Base-by-base conservation (phyloP, 2,329 filamentous ascomycete genomes). In the Trichoderma brevicompactum region DNA sequence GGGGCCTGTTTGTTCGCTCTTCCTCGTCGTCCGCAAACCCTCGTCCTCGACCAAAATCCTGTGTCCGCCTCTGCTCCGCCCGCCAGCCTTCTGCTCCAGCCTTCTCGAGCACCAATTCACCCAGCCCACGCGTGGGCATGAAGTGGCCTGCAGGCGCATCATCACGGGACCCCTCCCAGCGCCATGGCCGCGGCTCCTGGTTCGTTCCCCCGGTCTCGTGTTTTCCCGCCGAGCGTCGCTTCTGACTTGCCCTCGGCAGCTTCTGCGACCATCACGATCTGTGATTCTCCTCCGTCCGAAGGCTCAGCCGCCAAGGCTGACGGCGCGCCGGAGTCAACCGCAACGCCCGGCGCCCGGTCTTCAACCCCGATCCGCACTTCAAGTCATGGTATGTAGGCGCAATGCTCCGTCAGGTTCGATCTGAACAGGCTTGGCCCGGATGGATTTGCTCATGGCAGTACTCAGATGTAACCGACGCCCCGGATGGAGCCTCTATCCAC, bases 181-280 rank as follows among this genome's bases (percentile, higher is more conserved):
- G 71, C 69, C 68, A 75, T 75, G 72, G 68, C 72, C 64, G 68
- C 69, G 52, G 68, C 69, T 66, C 64, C 70, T 65, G 67, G 74
- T 75, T 72, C 55, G 73, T 72, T 44, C 60, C 67, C 46, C 17
- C 19, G 46, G 10, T 9, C 48, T 53, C 65, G 38, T 50, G 23
- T 44, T 46, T 15, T 36, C 15, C 49, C 52, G 43, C 52, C 49
- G 23, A 43, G 50, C 54, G 43, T 56, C 43, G 62, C 53, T 41
- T 61, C 72, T 74, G 49, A 73, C 67, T 56, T 48, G 36, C 38
- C 23, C 48, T 36, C 49, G 68, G 66, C 66, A 69, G 68, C 66
- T 49, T 44, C 66, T 62, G 65, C 68, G 64, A 68, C 66, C 34
- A 49, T 66, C 43, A 54, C 63, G 52, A 54, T 65, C 41, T 41